A percentile compares a stretch with the other conserved stretches of the same genome.
Evolutionary conservation across 2,329 filamentous ascomycete species (phyloP).

Genomic region (Trematosphaeria pertusa): DNA sequence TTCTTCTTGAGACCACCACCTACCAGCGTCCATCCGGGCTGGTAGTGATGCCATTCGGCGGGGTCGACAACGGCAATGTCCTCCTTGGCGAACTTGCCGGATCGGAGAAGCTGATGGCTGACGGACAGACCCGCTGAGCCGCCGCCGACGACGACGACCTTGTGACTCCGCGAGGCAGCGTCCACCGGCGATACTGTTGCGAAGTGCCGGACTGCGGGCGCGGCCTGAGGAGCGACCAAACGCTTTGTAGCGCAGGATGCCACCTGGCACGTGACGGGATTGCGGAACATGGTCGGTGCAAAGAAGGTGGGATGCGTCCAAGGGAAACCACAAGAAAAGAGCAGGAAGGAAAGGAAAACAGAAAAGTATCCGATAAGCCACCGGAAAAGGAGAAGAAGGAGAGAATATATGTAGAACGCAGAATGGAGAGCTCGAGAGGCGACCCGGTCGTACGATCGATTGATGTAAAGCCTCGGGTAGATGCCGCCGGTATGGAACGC

Average conservation of each 20-base stretch:
- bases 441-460: too few species aligned
- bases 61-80: conserved; percentile 73
- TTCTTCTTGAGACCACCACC: conserved; percentile 70
- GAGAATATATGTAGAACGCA: too few species aligned
- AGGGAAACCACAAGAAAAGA: not conserved
- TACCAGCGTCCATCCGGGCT: conserved; percentile 74
- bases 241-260: not conserved
- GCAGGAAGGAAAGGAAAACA: too few species aligned
- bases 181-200: conserved; percentile 37
- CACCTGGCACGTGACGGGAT: not conserved
- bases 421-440: too few species aligned
- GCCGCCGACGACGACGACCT: conserved; percentile 71
- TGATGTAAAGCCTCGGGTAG: too few species aligned
- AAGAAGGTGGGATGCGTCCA: not conserved
- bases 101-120: conserved; percentile 70
- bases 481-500: too few species aligned
- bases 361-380: too few species aligned
- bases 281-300: conserved; percentile 1
- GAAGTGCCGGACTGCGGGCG: conserved; percentile 10
- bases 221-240: not conserved
- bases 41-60: conserved; percentile 69
- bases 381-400: too few species aligned
- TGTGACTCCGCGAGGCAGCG: conserved; percentile 59
- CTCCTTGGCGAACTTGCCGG: conserved; percentile 62
- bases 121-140: conserved; percentile 70